phyloP scores from a whole-genome alignment of 495 filamentous ascomycete species.

The Thozetella sp. region DNA sequence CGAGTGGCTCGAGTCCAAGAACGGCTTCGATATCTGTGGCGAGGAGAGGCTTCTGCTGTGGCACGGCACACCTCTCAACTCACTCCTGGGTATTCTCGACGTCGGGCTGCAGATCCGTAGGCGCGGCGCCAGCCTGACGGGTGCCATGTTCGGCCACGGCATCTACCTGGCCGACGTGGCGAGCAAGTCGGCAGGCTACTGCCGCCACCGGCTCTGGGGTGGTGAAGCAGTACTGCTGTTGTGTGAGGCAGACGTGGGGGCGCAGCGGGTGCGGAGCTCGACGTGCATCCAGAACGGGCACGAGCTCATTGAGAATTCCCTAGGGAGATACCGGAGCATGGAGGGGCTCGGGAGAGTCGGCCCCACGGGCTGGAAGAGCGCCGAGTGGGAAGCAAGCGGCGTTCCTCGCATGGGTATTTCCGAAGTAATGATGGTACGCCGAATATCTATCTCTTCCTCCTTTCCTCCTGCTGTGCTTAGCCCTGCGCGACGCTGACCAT shows the following conservation, averaged over 20 bases:
- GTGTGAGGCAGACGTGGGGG: conserved; percentile 66
- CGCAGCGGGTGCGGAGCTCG: not conserved
- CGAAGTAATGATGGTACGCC: no score
- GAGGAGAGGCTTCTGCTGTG: conserved; percentile 59
- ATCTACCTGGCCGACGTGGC: conserved; percentile 75
- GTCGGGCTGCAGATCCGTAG: conserved; percentile 75
- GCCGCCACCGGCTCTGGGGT: conserved; percentile 34
- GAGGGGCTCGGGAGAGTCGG: conserved; percentile 2
- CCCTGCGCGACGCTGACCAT: no score
- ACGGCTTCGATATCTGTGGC: conserved; percentile 61
- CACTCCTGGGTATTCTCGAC: conserved; percentile 71
- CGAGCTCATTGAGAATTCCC: not conserved
- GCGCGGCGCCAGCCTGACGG: conserved; percentile 67
- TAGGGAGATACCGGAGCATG: not conserved
- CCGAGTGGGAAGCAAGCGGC: conserved; percentile 6
- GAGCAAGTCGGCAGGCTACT: conserved; percentile 65
- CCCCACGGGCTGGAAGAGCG: not conserved
- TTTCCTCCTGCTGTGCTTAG: no score
- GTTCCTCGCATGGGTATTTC: no score
- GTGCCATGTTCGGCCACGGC: conserved; percentile 71
- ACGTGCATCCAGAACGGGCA: not conserved
- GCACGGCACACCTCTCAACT: conserved; percentile 69
- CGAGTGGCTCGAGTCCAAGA: conserved; percentile 61
- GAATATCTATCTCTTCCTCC: no score
- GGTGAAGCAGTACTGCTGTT: conserved; percentile 53